Conservation (phyloP, 495 filamentous ascomycete genomes). For the Hyaloscypha bicolor region DNA sequence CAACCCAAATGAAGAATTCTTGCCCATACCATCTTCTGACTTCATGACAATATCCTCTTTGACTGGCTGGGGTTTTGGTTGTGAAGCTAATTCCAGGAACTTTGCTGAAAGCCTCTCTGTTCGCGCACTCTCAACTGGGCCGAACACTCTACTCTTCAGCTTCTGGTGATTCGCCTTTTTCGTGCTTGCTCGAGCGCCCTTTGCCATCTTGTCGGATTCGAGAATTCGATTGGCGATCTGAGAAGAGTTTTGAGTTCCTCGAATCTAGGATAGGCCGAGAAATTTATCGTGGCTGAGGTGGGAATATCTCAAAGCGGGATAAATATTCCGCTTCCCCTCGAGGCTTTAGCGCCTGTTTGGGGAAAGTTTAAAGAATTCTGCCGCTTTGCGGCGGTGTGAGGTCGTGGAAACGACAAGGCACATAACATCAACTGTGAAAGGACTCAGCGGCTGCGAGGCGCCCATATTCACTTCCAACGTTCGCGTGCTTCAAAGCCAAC, state of each 20-base stretch:
- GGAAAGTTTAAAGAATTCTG: background rate
- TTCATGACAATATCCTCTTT: slow-evolving; percentile 33
- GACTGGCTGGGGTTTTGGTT: slow-evolving; percentile 56
- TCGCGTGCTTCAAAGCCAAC: background rate
- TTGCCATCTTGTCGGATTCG: slow-evolving; percentile 67
- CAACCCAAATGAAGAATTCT: background rate
- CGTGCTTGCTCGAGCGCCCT: slow-evolving; percentile 71
- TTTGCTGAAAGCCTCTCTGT: slow-evolving; percentile 79
- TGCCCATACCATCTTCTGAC: slow-evolving; percentile 40
- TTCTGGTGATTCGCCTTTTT: slow-evolving; percentile 77
- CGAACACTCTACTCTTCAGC: slow-evolving; percentile 77
- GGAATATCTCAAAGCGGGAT: background rate
- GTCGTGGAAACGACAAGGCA: background rate
- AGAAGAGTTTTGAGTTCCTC: background rate
- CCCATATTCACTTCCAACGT: background rate
- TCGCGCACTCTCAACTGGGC: slow-evolving; percentile 73
- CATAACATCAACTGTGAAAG: background rate
- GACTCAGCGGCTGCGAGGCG: background rate
- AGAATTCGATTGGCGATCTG: background rate
- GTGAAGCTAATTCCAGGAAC: slow-evolving; percentile 70
- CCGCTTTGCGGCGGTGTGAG: slow-evolving; percentile 3
- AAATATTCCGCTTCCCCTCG: background rate
- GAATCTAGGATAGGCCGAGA: background rate
- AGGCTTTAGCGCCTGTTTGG: background rate
- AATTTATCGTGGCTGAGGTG: background rate